These are phyloP conservation scores for Arachnomyces sp. DNA, from an alignment of 2,329 filamentous ascomycete genomes.

Conservation along the genomic window DNA sequence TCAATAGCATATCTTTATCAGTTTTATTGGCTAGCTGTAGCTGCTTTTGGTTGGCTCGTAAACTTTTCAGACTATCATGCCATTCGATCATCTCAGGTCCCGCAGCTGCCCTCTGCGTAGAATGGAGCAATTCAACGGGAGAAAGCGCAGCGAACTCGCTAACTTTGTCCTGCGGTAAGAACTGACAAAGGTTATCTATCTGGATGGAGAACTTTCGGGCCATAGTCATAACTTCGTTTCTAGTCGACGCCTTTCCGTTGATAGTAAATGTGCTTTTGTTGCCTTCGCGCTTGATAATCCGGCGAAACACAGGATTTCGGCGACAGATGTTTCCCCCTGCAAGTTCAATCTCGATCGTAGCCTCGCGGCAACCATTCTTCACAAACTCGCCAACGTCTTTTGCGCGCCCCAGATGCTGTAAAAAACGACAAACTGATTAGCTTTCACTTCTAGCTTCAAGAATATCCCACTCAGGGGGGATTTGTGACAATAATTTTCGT, in stretches of 20 bases:
- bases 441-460: background rate
- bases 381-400: constrained; percentile 83
- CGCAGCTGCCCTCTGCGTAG: constrained; percentile 83
- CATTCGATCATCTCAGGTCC: constrained; percentile 69
- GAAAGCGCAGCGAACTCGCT: constrained; percentile 84
- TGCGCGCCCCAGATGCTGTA: constrained; percentile 70
- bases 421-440: background rate
- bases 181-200: constrained; percentile 96
- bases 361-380: constrained; percentile 73
- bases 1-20: constrained; percentile 56
- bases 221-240: constrained; percentile 60
- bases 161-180: constrained; percentile 90
- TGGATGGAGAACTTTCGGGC: constrained; percentile 75
- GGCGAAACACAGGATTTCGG: constrained; percentile 64
- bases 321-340: constrained; percentile 50
- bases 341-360: constrained; percentile 85
- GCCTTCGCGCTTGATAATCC: constrained; percentile 72
- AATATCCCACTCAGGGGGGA: no score
- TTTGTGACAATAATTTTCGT: constrained; percentile 16
- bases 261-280: constrained; percentile 75
- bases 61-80: constrained; percentile 65
- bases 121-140: constrained; percentile 70
- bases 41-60: constrained; percentile 63
- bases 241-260: constrained; percentile 55
- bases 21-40: constrained; percentile 51